These are phyloP conservation scores for Spathaspora girioi DNA, from an alignment of 805 yeast genomes.

Conservation along the genomic window DNA sequence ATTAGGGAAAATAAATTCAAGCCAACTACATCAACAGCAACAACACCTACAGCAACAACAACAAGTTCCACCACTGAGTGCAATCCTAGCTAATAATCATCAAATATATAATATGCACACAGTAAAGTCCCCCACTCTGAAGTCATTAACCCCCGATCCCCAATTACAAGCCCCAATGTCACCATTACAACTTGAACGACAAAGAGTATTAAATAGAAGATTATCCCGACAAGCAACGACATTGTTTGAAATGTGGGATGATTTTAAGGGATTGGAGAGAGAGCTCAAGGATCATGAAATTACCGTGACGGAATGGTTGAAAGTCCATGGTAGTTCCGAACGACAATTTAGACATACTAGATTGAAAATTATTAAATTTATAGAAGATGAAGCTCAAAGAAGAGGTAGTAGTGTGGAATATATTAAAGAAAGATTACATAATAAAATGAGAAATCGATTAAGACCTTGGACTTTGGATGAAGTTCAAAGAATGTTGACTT, in stretches of 20 bases:
- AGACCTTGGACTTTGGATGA: constrained; percentile 32
- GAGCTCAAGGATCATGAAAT: constrained; percentile 20
- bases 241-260: constrained; percentile 32
- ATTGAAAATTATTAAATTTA: constrained; percentile 23
- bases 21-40: constrained; percentile 2
- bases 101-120: background rate
- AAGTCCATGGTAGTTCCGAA: constrained; percentile 26
- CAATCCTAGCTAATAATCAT: constrained; percentile 2
- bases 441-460: constrained; percentile 23
- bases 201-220: constrained; percentile 17
- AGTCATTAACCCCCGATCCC: background rate
- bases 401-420: constrained; percentile 15
- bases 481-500: constrained; percentile 28
- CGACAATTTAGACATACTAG: constrained; percentile 27
- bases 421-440: constrained; percentile 23
- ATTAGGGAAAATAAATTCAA: constrained; percentile 11
- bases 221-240: constrained; percentile 26
- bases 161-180: constrained; percentile 3
- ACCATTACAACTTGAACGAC: constrained; percentile 14
- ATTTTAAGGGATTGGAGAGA: constrained; percentile 24
- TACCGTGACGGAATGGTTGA: constrained; percentile 26
- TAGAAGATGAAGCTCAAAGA: constrained; percentile 25
- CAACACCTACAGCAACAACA: constrained; percentile 4
- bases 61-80: background rate
- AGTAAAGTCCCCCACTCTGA: background rate